phyloP scores from a whole-genome alignment of 83 land plant genomes.

The Diphasiastrum complanatum region DNA sequence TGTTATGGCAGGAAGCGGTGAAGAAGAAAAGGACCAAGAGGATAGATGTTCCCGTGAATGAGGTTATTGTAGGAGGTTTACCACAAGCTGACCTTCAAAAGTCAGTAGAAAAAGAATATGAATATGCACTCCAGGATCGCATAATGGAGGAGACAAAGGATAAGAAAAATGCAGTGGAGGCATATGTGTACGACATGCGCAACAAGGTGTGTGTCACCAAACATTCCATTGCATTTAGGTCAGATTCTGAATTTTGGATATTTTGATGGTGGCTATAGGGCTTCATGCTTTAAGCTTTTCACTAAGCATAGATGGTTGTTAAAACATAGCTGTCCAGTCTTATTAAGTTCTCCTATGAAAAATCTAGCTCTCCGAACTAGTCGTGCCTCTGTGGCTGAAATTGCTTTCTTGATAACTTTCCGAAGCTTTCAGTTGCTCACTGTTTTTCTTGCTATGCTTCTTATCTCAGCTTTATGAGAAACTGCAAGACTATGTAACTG shows the following conservation, averaged over 20 bases:
- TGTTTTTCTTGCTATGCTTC: not conserved
- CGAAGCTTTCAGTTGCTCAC: not conserved
- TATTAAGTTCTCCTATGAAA: too few relatives aligned
- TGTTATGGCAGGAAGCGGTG: slow-evolving; percentile 29
- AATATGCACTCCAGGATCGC: slow-evolving; percentile 77
- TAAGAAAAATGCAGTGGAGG: slow-evolving; percentile 80
- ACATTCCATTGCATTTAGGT: not conserved
- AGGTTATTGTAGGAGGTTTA: slow-evolving; percentile 51
- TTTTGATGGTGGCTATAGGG: too few relatives aligned
- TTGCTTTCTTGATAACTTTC: too few relatives aligned
- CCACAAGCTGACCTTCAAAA: slow-evolving; percentile 50
- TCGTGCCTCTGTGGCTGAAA: too few relatives aligned
- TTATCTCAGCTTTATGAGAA: slow-evolving; percentile 50
- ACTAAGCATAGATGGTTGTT: too few relatives aligned
- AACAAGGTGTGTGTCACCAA: slow-evolving; percentile 52
- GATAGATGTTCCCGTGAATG: slow-evolving; percentile 47
- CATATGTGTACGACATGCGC: slow-evolving; percentile 87
- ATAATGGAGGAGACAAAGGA: slow-evolving; percentile 92
- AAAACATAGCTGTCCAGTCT: too few relatives aligned
- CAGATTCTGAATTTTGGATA: not conserved
- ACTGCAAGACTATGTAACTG: slow-evolving; percentile 54
- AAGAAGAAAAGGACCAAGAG: slow-evolving; percentile 57
- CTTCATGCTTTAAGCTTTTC: not conserved
- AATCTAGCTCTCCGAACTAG: too few relatives aligned
- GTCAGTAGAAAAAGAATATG: slow-evolving; percentile 62